Evolutionary conservation across 441 rosid genomes (phyloP), one percentile per base, ranked within the genome.

Genomic region (Breynia disticha): DNA sequence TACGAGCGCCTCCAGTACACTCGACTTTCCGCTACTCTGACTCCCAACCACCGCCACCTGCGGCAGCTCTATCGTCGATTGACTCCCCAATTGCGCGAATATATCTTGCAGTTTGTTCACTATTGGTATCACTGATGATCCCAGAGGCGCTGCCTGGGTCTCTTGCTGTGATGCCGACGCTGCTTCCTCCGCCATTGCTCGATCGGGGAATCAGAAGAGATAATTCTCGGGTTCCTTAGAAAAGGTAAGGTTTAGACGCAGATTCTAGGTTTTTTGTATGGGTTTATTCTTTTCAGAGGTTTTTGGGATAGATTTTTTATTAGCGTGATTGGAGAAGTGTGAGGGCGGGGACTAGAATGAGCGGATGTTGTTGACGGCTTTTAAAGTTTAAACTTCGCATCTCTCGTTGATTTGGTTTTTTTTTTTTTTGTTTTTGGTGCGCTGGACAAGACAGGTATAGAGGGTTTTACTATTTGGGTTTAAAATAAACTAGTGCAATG

Each of bases 51-150:
- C 90, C 18, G 90, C 88, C 56, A 83, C 85, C 70, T 85, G 94
- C 46, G 94, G 94, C 45, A 85, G 83, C 72, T 80, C 85, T 65
- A 85, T 80, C 63, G 79, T 67, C 44, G 87, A 77, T 57, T 83
- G 86, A 63, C 81, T 79, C 35, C 87, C 95, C 1, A 86, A 80
- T 80, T 93, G 87, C 10, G 96, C 93, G 66, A 93, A 86, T 52
- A 93, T 93, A 68, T 93, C 97, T 55, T 89, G 97, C 3, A 93
- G 80, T 80, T 89, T 93, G 56, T 93, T 93, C 12, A 86, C 96
- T 39, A 89, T 74, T 32, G 99, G 99, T 24, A 93, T 89, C 65
- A 93, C 93, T 8, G 99, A 83, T 44, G 86, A 63, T 8, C 87
- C 90, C 18, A 83, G 71, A 19, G 90, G 83, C 53, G 86, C 54